Evolutionary conservation across 2,329 filamentous ascomycete species (phyloP), one percentile per base, ranked within the genome.

Genomic region (Neonectria neomacrospora): DNA sequence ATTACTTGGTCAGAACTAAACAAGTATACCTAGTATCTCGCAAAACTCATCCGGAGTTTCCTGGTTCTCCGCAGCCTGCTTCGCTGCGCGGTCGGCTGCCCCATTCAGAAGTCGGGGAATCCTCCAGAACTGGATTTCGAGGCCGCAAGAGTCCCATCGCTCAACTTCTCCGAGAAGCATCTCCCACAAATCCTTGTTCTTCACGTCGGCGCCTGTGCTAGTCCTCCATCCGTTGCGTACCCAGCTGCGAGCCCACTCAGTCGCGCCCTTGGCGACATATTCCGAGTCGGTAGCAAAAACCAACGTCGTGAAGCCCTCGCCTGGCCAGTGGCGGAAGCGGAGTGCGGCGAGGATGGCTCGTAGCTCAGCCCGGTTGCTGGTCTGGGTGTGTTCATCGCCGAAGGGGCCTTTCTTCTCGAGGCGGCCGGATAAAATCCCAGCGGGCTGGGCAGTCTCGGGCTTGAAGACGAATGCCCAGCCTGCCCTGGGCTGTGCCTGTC

Each of bases 121-220:
- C 52, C 68, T 75, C 84, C 84, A 87, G 66, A 86, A 82, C 52
- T 76, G 56, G 22, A 86, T 73, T 5, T 67, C 61, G 26, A 83
- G 37, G 0, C 79, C 79, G 0, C 41, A 0, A 0, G 70, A 69
- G 3, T 73, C n/a, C 11, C 48, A 65, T 20, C 63, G 57, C 67
- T 82, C 79, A 2, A 79, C 64, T 56, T 81, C 77, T 0, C 76
- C 77, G 5, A 86, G 73, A 8, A 87, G 72, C 37, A 73, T 64
- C 71, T 85, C 74, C 84, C 86, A 88, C 12, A 87, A 67, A 68
- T 88, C 84, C 64, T 71, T 76, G 64, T 87, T 87, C 72, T 82
- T 81, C 37, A 86, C 81, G 1, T 68, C 64, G 1, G 20, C 65
- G 0, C 76, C 73, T 1, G 58, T 61, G 1, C 53, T 60, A 4